Percentiles rank a stretch among this genome's conserved stretches.
phyloP scores from a whole-genome alignment of 768 basidiomycete genomes.

The Termitomyces sp. region DNA sequence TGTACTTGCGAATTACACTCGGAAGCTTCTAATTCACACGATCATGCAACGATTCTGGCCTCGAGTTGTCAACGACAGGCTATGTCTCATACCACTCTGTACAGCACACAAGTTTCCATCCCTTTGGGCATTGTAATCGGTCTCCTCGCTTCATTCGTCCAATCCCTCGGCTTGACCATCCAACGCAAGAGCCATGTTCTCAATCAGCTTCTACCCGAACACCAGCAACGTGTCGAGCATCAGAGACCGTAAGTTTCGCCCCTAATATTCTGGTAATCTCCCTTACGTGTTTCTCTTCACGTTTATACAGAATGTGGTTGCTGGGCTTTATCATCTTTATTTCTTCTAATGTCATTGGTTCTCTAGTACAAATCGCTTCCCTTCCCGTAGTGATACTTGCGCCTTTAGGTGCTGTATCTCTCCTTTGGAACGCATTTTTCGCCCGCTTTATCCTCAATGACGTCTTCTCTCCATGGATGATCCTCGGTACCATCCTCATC shows the following conservation, averaged over 20 bases:
- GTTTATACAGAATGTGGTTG: slow-evolving; percentile 67
- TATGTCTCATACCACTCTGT: slow-evolving; percentile 6
- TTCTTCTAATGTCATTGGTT: slow-evolving; percentile 82
- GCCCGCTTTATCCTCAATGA: slow-evolving; percentile 82
- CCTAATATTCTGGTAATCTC: not conserved
- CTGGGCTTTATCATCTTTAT: slow-evolving; percentile 84
- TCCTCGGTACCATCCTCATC: slow-evolving; percentile 83
- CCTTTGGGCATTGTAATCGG: slow-evolving; percentile 54
- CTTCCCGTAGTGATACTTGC: slow-evolving; percentile 94
- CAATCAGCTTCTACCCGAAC: slow-evolving; percentile 67
- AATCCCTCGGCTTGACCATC: slow-evolving; percentile 86
- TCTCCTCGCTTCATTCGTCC: slow-evolving; percentile 81
- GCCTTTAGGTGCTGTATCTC: slow-evolving; percentile 86
- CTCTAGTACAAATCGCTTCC: slow-evolving; percentile 88
- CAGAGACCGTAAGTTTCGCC: slow-evolving; percentile 57
- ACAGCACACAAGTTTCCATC: slow-evolving; percentile 35
- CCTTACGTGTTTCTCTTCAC: not conserved
- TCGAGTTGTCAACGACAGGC: not conserved
- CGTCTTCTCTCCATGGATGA: slow-evolving; percentile 78
- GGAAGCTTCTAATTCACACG: not conserved
- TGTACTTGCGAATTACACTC: too few relatives aligned
- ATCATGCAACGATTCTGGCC: not conserved
- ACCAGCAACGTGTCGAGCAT: slow-evolving; percentile 63
- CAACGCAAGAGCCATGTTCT: slow-evolving; percentile 91
- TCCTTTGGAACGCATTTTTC: slow-evolving; percentile 94